phyloP scores from a whole-genome alignment of 495 filamentous ascomycete species.

The Entonaema liquescens region DNA sequence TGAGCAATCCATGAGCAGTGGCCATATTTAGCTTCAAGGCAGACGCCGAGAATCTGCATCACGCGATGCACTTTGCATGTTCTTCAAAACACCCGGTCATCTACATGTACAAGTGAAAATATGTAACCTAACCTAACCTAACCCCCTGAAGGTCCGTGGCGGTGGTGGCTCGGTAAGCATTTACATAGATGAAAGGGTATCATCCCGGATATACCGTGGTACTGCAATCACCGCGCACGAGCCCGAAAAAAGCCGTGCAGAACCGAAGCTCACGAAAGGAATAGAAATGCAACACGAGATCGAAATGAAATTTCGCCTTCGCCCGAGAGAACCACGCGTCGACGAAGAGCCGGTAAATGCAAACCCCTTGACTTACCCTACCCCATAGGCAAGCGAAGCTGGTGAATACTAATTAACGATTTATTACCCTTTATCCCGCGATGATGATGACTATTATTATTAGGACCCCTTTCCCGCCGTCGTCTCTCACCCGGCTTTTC shows the following conservation, averaged over 20 bases:
- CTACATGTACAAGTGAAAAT: neutral
- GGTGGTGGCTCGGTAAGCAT: neutral
- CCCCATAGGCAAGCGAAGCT: neutral
- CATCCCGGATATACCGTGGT: neutral
- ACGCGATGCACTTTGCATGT: neutral
- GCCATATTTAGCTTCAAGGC: neutral
- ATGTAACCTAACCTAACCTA: no score
- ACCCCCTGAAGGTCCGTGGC: neutral
- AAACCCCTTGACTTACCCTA: neutral
- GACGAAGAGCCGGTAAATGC: conserved; percentile 3
- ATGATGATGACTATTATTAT: neutral
- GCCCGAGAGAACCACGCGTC: conserved; percentile 1
- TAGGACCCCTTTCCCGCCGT: neutral
- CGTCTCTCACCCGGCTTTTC: conserved; percentile 7
- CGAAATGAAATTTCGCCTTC: neutral
- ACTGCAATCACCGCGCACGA: neutral
- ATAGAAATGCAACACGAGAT: conserved; percentile 1
- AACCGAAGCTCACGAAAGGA: neutral
- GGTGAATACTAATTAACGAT: neutral
- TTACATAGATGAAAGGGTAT: no score
- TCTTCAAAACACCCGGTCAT: neutral
- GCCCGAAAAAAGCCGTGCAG: conserved; percentile 1
- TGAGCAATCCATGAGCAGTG: neutral
- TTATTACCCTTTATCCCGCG: neutral
- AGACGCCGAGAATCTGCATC: conserved; percentile 1